Evolutionary conservation across 805 yeast genomes (phyloP), one percentile per base, ranked within the genome.

Genomic region (Wickerhamomyces alni): DNA sequence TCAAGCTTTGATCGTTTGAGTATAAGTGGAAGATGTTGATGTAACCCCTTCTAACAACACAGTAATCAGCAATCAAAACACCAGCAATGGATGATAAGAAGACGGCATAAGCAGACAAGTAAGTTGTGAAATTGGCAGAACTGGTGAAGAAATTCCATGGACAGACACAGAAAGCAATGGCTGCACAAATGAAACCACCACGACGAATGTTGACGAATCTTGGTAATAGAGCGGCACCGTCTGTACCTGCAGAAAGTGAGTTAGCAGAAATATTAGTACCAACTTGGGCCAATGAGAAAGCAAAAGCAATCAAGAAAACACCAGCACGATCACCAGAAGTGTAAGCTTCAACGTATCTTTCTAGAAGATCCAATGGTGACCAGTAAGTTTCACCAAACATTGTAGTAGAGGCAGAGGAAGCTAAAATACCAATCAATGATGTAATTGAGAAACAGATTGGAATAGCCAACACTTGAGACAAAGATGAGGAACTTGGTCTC

Each of bases 51-150:
- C 91, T 75, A 19, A 88, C 75, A 53, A 81, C 72, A 57, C 62
- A 72, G 61, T 83, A 86, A 59, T 85, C 93, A 26, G 80, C 69
- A 43, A 72, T 68, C 35, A 80, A 71, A 27, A 81, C 83, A 47
- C 95, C 95, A 8, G 91, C 87, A 56, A 87, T 82, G 18, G 94
- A 75, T 11, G 89, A 80, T 38, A 87, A 66, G 70, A 87, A 87
- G 13, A 86, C 87, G 0, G 94, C 71, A 58, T 86, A 87, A 0
- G 95, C 93, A 30, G 84, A 72, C 40, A 87, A 64, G 52, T 85
- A 87, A 8, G 89, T 81, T 27, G 93, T 81, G 65, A 87, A 87
- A 62, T 72, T 80, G 27, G 79, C 77, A 1, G 87, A 76, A 5
- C 84, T 69, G 4, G 82, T 67, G 56, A 80, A 67, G 55, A 87